Evolutionary conservation across 73 alveolate species (phyloP).

Genomic region (Durusdinium trenchii): DNA sequence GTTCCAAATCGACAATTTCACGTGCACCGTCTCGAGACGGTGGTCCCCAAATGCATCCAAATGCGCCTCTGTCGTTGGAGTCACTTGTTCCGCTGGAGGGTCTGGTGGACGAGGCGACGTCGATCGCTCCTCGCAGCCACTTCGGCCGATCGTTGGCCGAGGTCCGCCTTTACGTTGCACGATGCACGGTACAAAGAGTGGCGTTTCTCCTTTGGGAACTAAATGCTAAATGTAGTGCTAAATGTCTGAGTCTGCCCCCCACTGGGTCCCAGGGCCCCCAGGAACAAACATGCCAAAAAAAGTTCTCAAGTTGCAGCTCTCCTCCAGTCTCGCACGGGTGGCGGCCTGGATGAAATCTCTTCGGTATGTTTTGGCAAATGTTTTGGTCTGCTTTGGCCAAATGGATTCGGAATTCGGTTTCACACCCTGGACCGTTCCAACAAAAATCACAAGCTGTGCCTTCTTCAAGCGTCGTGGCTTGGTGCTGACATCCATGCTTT

Average conservation of each 20-base stretch:
- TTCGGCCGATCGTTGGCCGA: too few relatives aligned
- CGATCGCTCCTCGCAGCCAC: conserved; percentile 26
- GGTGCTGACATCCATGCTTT: conserved; percentile 28
- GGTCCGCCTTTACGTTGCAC: too few relatives aligned
- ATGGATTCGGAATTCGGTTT: too few relatives aligned
- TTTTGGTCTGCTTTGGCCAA: background rate
- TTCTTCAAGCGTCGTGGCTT: conserved; percentile 88
- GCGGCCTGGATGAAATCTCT: conserved; percentile 36
- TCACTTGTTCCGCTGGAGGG: background rate
- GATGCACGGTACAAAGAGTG: too few relatives aligned
- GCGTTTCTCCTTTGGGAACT: too few relatives aligned
- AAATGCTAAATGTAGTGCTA: too few relatives aligned
- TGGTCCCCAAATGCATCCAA: background rate
- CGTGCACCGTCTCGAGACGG: background rate
- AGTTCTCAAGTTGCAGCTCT: background rate
- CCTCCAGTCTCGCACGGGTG: conserved; percentile 92
- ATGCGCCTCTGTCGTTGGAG: conserved; percentile 44
- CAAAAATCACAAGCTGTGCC: too few relatives aligned
- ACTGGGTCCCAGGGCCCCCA: background rate
- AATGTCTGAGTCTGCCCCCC: background rate
- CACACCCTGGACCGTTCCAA: too few relatives aligned
- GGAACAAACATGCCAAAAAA: background rate
- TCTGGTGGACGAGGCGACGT: conserved; percentile 55
- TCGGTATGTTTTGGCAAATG: background rate
- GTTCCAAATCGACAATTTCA: background rate